Conservation (phyloP, 2,329 filamentous ascomycete species). For the Penicillium sp. region DNA sequence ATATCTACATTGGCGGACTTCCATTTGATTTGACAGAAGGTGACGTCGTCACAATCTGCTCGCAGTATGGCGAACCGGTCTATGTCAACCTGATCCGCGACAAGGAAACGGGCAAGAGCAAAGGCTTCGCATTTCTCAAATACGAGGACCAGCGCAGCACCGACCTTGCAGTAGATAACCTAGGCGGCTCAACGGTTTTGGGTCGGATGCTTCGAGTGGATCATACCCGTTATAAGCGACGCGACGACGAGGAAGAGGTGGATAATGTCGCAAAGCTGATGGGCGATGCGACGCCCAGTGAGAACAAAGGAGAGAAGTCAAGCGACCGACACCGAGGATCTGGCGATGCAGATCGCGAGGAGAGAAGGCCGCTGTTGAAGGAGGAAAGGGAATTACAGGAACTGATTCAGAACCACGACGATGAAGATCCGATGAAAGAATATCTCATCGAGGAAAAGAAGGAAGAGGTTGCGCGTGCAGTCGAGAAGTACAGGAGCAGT, state of each 20-base stretch:
- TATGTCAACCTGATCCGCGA: conserved; percentile 91
- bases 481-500: conserved; percentile 56
- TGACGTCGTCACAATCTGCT: conserved; percentile 94
- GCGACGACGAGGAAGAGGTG: conserved; percentile 65
- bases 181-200: conserved; percentile 80
- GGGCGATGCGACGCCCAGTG: conserved; percentile 44
- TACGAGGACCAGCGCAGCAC: conserved; percentile 98
- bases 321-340: conserved; percentile 34
- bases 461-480: conserved; percentile 75
- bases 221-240: conserved; percentile 86
- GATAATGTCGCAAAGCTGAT: conserved; percentile 51
- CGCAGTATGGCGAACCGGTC: conserved; percentile 92
- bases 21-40: conserved; percentile 93
- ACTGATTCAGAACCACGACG: conserved; percentile 78
- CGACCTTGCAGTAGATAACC: conserved; percentile 92
- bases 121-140: conserved; percentile 93
- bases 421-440: conserved; percentile 96
- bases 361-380: conserved; percentile 65
- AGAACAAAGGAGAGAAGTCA: conserved; percentile 33
- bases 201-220: conserved; percentile 83
- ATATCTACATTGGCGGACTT: conserved; percentile 91
- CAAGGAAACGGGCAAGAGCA: conserved; percentile 93
- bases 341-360: conserved; percentile 51
- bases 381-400: conserved; percentile 79
- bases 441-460: conserved; percentile 89